Evolutionary conservation across 2,329 filamentous ascomycete species (phyloP), one percentile per base, ranked within the genome.

Genomic region (Paracamarosporium sp.): DNA sequence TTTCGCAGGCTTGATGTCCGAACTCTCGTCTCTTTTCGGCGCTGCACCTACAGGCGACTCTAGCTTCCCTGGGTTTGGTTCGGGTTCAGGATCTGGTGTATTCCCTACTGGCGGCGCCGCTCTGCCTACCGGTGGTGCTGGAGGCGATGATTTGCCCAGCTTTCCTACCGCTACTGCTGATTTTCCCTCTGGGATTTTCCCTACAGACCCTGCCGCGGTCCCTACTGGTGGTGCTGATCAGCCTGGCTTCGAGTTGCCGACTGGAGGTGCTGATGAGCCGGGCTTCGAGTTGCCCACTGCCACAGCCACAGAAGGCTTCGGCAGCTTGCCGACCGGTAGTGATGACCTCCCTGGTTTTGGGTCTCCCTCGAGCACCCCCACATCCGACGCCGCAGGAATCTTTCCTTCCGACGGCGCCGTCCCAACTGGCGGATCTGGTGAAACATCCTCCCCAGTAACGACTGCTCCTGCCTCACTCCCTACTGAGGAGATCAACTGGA

Each of bases 401-500:
- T 58, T 60, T 15, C 59, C 55, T 44, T 43, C 57, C 2, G 50
- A 50, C 24, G 59, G 57, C 3, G 57, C 50, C 30, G 35, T 27
- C 25, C 55, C 57, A 1, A 59, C 57, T 44, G 60, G 56, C 6
- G 41, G 50, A 12, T 31, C 38, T 15, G 50, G 27, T 46, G 53
- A 22, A n/a, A 51, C 54, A 47, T 53, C 55, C 38, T 50, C 28
- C 20, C 59, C 55, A 27, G 54, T 36, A 41, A 55, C 57, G 31
- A 65, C 54, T 17, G 51, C 55, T 22, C 47, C 52, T 24, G 55
- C 64, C 4, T 52, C 52, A 0, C 52, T 60, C 1, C 52, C 58
- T 20, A 54, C 62, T 9, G 52, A 38, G 5, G 38, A 12, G 45
- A 38, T 35, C 25, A 50, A 53, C 30, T 40, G 60, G 30, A 62